These are phyloP conservation scores for Moesziomyces sp. DNA, from an alignment of 1,284 basidiomycete genomes.

Conservation along the genomic window DNA sequence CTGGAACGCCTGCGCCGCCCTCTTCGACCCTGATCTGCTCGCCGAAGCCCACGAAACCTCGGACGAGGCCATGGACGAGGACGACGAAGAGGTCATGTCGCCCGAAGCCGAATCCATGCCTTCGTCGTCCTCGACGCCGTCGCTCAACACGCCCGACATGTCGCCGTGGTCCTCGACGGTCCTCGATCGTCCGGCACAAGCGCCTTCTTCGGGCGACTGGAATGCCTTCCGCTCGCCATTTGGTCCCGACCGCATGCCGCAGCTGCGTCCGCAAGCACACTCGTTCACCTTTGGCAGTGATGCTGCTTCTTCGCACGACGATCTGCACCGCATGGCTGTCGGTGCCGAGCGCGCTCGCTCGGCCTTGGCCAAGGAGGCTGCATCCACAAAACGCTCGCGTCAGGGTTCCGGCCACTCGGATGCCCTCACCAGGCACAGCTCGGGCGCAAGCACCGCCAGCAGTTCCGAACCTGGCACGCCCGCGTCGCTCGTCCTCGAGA, in stretches of 20 bases:
- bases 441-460: slow-evolving; percentile 52
- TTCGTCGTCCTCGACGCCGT: slow-evolving; percentile 39
- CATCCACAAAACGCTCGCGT: slow-evolving; percentile 26
- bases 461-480: slow-evolving; percentile 60
- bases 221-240: slow-evolving; percentile 51
- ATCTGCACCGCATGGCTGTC: slow-evolving; percentile 48
- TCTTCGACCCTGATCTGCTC: slow-evolving; percentile 45
- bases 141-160: slow-evolving; percentile 43
- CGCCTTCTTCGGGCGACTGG: slow-evolving; percentile 28
- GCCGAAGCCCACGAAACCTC: slow-evolving; percentile 29
- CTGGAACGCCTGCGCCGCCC: slow-evolving; percentile 58
- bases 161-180: slow-evolving; percentile 42
- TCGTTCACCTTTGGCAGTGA: slow-evolving; percentile 42
- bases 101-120: slow-evolving; percentile 32
- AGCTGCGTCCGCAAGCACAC: slow-evolving; percentile 38
- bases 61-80: slow-evolving; percentile 40
- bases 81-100: slow-evolving; percentile 31
- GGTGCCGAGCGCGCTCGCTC: slow-evolving; percentile 40
- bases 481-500: slow-evolving; percentile 32
- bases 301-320: slow-evolving; percentile 23
- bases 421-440: slow-evolving; percentile 32
- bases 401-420: slow-evolving; percentile 35
- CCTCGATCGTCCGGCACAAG: slow-evolving; percentile 20
- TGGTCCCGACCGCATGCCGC: slow-evolving; percentile 32
- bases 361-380: slow-evolving; percentile 9